phyloP scores from a whole-genome alignment of 2,329 filamentous ascomycete genomes.

The Coniochaeta pulveracea region DNA sequence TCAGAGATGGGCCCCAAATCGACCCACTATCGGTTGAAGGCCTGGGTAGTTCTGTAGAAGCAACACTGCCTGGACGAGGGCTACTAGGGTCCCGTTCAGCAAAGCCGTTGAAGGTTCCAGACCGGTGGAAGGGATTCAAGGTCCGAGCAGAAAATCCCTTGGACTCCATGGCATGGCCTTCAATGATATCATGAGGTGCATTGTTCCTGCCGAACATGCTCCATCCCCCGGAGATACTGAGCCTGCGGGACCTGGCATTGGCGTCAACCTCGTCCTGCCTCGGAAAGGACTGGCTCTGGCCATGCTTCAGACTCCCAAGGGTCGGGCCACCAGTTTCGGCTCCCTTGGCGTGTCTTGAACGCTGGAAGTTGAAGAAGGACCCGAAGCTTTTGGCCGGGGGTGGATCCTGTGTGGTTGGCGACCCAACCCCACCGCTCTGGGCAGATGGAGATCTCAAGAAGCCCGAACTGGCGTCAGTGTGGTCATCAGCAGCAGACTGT shows the following conservation, averaged over 20 bases:
- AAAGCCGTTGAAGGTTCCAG: conserved; percentile 31
- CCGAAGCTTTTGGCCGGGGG: conserved; percentile 31
- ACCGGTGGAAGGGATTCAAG: conserved; percentile 33
- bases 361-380: conserved; percentile 46
- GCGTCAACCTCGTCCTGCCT: conserved; percentile 46
- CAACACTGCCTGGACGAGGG: conserved; percentile 58
- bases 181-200: conserved; percentile 30
- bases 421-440: too few species aligned
- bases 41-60: conserved; percentile 59
- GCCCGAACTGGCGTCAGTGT: too few species aligned
- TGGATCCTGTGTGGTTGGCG: conserved; percentile 22
- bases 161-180: conserved; percentile 19
- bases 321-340: conserved; percentile 49
- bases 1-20: conserved; percentile 54
- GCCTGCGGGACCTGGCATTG: conserved; percentile 40
- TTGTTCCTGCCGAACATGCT: conserved; percentile 44
- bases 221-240: conserved; percentile 47
- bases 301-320: conserved; percentile 57
- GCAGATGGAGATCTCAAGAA: too few species aligned
- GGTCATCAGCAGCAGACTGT: conserved; percentile 20
- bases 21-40: conserved; percentile 71
- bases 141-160: conserved; percentile 28
- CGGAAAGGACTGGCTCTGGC: conserved; percentile 71
- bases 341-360: conserved; percentile 50
- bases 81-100: conserved; percentile 45